Percentiles rank a stretch among this genome's conserved stretches.
These are phyloP conservation scores for Tranzscheliella williamsii DNA, from an alignment of 1,284 basidiomycete genomes.

Conservation along the genomic window DNA sequence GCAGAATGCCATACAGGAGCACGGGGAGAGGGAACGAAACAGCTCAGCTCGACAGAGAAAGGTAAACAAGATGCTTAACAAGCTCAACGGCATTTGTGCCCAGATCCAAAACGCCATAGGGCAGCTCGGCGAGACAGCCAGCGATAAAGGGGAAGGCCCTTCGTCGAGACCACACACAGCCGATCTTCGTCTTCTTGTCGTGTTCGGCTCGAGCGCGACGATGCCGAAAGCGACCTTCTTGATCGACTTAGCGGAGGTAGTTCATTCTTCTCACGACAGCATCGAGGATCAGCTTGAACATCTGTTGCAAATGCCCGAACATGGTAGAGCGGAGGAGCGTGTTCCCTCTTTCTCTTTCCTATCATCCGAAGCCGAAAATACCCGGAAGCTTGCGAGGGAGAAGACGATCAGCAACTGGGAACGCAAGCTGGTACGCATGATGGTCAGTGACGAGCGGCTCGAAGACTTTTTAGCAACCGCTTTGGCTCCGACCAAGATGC, in stretches of 20 bases:
- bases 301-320: background rate
- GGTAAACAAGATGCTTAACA: slow-evolving; percentile 13
- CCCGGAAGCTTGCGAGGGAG: slow-evolving; percentile 19
- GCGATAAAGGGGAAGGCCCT: slow-evolving; percentile 13
- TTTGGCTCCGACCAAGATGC: slow-evolving; percentile 19
- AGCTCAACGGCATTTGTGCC: slow-evolving; percentile 13
- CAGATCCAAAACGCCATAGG: slow-evolving; percentile 8
- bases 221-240: slow-evolving; percentile 25
- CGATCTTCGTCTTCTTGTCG: slow-evolving; percentile 17
- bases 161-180: background rate
- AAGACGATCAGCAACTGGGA: slow-evolving; percentile 41
- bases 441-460: slow-evolving; percentile 20
- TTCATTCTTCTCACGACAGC: no score
- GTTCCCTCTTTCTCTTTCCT: no score
- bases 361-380: no score
- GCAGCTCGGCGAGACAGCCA: slow-evolving; percentile 3
- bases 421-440: slow-evolving; percentile 40
- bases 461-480: slow-evolving; percentile 8
- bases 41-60: slow-evolving; percentile 4
- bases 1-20: no score
- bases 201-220: slow-evolving; percentile 22
- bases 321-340: background rate
- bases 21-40: background rate
- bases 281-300: background rate
- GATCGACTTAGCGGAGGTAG: slow-evolving; percentile 14